Percentiles rank a stretch among this genome's conserved stretches.
These are phyloP conservation scores for Plectosphaerella sp. DNA, from an alignment of 2,329 filamentous ascomycete species.

Conservation along the genomic window DNA sequence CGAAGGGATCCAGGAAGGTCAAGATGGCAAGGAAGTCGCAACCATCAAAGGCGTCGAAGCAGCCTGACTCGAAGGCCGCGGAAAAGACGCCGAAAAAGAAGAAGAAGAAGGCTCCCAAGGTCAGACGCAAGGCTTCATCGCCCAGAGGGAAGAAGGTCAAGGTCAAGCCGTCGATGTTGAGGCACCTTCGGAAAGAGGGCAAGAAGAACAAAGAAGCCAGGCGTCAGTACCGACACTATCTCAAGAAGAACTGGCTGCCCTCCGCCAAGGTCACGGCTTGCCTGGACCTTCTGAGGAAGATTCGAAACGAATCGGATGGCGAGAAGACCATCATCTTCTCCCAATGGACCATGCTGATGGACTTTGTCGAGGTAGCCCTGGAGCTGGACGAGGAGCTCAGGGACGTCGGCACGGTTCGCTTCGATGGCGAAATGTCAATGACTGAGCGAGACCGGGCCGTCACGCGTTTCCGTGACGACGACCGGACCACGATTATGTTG, in stretches of 20 bases:
- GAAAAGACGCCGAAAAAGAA: slow-evolving; percentile 7
- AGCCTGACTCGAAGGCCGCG: too few species aligned
- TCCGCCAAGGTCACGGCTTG: slow-evolving; percentile 73
- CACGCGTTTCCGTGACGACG: slow-evolving; percentile 57
- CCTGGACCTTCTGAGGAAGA: slow-evolving; percentile 55
- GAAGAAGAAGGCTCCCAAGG: slow-evolving; percentile 17
- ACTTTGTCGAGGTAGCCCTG: slow-evolving; percentile 72
- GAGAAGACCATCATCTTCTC: slow-evolving; percentile 81
- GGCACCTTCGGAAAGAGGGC: slow-evolving; percentile 19
- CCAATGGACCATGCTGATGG: slow-evolving; percentile 75
- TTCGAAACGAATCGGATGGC: slow-evolving; percentile 46
- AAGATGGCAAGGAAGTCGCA: too few species aligned
- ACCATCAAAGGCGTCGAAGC: too few species aligned
- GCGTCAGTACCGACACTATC: slow-evolving; percentile 63
- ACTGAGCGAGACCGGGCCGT: slow-evolving; percentile 63
- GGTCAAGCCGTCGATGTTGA: slow-evolving; percentile 27
- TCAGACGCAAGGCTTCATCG: slow-evolving; percentile 30
- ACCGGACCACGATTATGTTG: slow-evolving; percentile 63
- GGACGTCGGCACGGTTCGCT: slow-evolving; percentile 58
- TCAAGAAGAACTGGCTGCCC: slow-evolving; percentile 65
- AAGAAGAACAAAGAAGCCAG: slow-evolving; percentile 53
- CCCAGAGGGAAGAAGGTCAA: slow-evolving; percentile 28
- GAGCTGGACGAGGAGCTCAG: slow-evolving; percentile 40
- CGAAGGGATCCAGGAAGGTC: too few species aligned
- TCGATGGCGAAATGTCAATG: slow-evolving; percentile 72